phyloP scores from a whole-genome alignment of 106 monocot genomes.

The Acanthochlamys bracteata region DNA sequence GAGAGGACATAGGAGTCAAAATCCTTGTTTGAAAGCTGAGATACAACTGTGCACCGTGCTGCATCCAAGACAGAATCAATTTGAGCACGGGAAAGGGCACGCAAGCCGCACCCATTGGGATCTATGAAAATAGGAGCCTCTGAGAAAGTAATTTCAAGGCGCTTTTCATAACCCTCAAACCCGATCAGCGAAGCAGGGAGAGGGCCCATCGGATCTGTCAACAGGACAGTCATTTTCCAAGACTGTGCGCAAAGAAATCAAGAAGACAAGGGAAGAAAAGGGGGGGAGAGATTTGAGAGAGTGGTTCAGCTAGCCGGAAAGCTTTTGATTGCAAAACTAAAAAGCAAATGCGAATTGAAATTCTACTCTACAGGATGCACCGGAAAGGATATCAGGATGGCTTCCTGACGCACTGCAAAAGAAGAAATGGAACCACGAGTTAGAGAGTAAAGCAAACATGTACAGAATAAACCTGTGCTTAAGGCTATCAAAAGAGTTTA shows the following conservation, averaged over 20 bases:
- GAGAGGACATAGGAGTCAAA: constrained; percentile 95
- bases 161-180: constrained; percentile 96
- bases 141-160: constrained; percentile 77
- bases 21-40: constrained; percentile 66
- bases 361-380: constrained; percentile 33
- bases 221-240: constrained; percentile 25
- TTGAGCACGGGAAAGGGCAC: constrained; percentile 50
- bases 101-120: constrained; percentile 51
- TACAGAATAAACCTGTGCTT: not conserved
- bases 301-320: constrained; percentile 45
- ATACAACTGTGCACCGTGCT: constrained; percentile 77
- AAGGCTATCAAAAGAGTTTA: not conserved
- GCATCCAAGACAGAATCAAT: constrained; percentile 66
- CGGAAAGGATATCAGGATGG: constrained; percentile 69
- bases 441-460: not conserved
- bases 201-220: constrained; percentile 7
- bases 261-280: constrained; percentile 2
- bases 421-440: not conserved
- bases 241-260: not conserved
- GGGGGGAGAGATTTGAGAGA: constrained; percentile 7
- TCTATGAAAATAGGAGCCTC: constrained; percentile 46
- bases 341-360: constrained; percentile 9
- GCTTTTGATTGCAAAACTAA: not conserved
- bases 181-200: constrained; percentile 49
- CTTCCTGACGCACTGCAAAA: constrained; percentile 72